Conservation (phyloP, 805 yeast genomes). For the Wickerhamiella alocasiicola region DNA sequence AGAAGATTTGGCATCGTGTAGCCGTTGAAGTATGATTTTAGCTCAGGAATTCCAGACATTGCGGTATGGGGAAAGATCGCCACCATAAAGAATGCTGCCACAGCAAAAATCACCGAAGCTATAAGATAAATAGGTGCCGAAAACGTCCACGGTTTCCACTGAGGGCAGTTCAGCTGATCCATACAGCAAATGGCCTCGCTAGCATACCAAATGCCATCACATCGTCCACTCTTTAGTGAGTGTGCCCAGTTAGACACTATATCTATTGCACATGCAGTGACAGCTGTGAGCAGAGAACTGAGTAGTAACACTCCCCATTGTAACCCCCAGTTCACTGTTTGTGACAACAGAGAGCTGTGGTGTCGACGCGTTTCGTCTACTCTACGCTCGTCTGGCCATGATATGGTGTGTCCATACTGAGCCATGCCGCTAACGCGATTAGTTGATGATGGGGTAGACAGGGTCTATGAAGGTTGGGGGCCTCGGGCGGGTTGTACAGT, state of each 20-base stretch:
- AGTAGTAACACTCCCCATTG: constrained; percentile 9
- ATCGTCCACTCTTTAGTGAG: constrained; percentile 8
- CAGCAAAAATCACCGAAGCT: constrained; percentile 31
- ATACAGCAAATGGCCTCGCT: constrained; percentile 7
- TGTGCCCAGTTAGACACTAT: not conserved
- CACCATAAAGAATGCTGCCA: constrained; percentile 28
- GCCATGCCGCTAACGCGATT: no score
- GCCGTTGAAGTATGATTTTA: constrained; percentile 58
- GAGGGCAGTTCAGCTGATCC: constrained; percentile 1
- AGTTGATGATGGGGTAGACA: no score
- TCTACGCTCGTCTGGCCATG: constrained; percentile 12
- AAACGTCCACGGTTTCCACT: constrained; percentile 17
- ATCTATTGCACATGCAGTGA: constrained; percentile 1
- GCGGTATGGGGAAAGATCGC: constrained; percentile 30
- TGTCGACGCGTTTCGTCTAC: not conserved
- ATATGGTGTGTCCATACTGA: constrained; percentile 9
- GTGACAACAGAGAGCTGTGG: not conserved
- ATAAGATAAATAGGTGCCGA: constrained; percentile 31
- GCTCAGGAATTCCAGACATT: constrained; percentile 62
- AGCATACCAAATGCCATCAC: constrained; percentile 12
- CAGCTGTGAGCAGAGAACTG: constrained; percentile 1
- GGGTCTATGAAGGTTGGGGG: no score
- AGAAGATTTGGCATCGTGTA: constrained; percentile 42
- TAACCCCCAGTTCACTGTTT: not conserved
- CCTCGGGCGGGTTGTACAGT: no score